Evolutionary conservation across 2,329 filamentous ascomycete species (phyloP), one percentile per base, ranked within the genome.

Genomic region (Emergomyces pasteurianus): DNA sequence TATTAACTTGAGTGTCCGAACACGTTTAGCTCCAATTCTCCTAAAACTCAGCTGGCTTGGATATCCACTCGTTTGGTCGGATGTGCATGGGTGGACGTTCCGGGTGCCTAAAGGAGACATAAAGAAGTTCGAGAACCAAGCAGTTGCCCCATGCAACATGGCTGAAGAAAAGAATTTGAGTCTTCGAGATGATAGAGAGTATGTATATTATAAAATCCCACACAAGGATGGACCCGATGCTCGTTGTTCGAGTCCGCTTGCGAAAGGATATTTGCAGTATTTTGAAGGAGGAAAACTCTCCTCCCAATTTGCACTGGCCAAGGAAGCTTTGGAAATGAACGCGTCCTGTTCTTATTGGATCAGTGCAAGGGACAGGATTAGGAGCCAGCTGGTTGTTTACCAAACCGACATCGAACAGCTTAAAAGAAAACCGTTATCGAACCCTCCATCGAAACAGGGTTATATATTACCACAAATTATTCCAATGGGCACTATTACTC

Each of bases 321-420:
- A 95, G 70, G 91, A 96, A 72, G 94, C 95, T 0, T 78, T 99
- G 50, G 89, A 97, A 67, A 99, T 99, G 94, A 99, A 99, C 68
- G 91, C 94, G 0, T 96, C 91, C 0, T 99, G 95, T 72, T 97
- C 92, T 0, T 99, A 99, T 74, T 99, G 95, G 94, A 97, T 99
- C 67, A 96, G 90, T 69, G 92, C 94, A 18, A 83, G 94, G 63
- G 90, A 96, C 70, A 82, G 94, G 57, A 99, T 99, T 74, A 92
- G 79, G 81, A 89, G 87, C n/a, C 94, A 99, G 70, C 89, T 97
- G 81, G 92, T 95, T 1, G 88, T 99, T 0, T 96, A 95, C 71
- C 81, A 91, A 62, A 79, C 86, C 40, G 86, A 95, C 64, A 64
- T 77, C 58, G 63, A 69, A 60, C 67, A 9, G 58, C 61, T 2